Conservation (phyloP, 1,284 basidiomycete species). For the Ceratorhiza oryzae-sativae region DNA sequence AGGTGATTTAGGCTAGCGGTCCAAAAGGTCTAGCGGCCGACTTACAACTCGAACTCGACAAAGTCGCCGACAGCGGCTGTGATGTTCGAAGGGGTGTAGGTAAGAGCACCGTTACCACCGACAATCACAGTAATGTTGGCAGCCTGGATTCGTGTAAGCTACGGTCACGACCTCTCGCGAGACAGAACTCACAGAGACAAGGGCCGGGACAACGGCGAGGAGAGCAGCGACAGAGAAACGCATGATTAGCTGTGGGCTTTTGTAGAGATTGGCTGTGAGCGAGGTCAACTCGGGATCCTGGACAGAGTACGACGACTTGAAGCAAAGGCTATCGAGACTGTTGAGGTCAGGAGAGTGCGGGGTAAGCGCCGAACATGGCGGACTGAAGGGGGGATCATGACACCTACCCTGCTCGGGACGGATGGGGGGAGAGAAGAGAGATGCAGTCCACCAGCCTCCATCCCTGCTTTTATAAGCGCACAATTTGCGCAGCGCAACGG, state of each 20-base stretch:
- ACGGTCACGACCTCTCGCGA: neutral
- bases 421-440: slow-evolving; percentile 3
- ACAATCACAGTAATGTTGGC: slow-evolving; percentile 41
- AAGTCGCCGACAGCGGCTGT: slow-evolving; percentile 57
- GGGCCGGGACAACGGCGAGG: slow-evolving; percentile 36
- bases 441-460: neutral
- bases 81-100: slow-evolving; percentile 57
- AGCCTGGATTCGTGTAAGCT: slow-evolving; percentile 21
- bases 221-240: slow-evolving; percentile 40
- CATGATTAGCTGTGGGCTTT: slow-evolving; percentile 30
- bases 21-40: neutral
- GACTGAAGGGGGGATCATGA: neutral
- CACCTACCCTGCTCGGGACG: slow-evolving; percentile 39
- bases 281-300: slow-evolving; percentile 34
- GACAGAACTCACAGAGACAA: slow-evolving; percentile 15
- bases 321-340: slow-evolving; percentile 37
- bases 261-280: slow-evolving; percentile 1
- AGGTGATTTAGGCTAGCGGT: neutral
- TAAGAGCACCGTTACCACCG: slow-evolving; percentile 51
- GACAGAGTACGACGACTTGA: slow-evolving; percentile 15
- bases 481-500: neutral
- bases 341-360: neutral
- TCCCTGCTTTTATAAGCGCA: slow-evolving; percentile 8
- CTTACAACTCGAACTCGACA: slow-evolving; percentile 57
- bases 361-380: slow-evolving; percentile 6